Evolutionary conservation across 1,139 yeast genomes (phyloP), one percentile per base, ranked within the genome.

Genomic region (Yarrowia galli): DNA sequence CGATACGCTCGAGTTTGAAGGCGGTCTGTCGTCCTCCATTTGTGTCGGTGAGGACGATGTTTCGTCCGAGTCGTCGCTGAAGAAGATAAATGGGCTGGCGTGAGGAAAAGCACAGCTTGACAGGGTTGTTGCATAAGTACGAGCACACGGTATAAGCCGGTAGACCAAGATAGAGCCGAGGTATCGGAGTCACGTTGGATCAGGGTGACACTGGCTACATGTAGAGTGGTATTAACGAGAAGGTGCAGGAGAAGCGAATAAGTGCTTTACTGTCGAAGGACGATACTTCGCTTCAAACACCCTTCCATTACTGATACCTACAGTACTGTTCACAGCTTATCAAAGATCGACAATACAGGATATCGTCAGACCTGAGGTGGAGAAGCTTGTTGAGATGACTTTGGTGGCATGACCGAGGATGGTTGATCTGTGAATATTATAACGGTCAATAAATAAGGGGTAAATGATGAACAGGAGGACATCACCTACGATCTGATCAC

Each of bases 71-170:
- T 53, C 28, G 58, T 22, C 18, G 15, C 22, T 10, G 25, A 23
- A 13, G 8, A 8, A 51, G 60, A 36, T 7, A 3, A 13, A 36
- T 22, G 18, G 60, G 18, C 60, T 38, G 60, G 45, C 35, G 45
- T 53, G 60, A 15, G 60, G 36, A 23, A 38, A 53, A 36, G 60
- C 43, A 36, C 58, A 20, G 32, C 15, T n/a, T 35, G 35, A 53
- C 60, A 53, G 60, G 60, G 60, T 15, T 16, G 16, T 36, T 51
- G 60, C 60, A 53, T 53, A 9, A 51, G 56, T 18, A 15, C 18
- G 12, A 3, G 15, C 2, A 16, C 9, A 20, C 5, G 15, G 23
- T 25, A 25, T 25, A 7, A 32, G 54, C 58, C 58, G 42, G 58
- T 51, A 2, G 23, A 16, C n/a, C n/a, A 8, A 25, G 16, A 10